A percentile compares a stretch with the other conserved stretches of the same genome.
Conservation (phyloP, 2,329 filamentous ascomycete genomes). For the Lachnellula subtilissima region DNA sequence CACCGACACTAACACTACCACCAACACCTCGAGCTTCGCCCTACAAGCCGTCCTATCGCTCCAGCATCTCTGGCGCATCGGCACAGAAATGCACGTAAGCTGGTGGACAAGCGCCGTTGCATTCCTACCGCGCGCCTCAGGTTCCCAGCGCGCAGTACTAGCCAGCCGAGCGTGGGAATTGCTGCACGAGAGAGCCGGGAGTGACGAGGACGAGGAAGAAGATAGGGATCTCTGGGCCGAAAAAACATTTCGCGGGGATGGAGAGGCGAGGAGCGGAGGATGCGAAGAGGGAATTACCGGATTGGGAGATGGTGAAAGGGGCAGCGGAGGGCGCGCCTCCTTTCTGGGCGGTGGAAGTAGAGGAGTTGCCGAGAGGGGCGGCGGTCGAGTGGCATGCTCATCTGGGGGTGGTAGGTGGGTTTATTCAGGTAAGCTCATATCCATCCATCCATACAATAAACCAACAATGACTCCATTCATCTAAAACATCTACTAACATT, state of each 20-base stretch:
- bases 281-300: slow-evolving; percentile 40
- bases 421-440: slow-evolving; percentile 15
- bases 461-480: too few relatives aligned
- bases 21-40: slow-evolving; percentile 35
- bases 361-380: slow-evolving; percentile 67
- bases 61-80: slow-evolving; percentile 88
- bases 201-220: slow-evolving; percentile 39
- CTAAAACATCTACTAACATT: too few relatives aligned
- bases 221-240: slow-evolving; percentile 66
- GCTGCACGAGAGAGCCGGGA: slow-evolving; percentile 26
- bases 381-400: slow-evolving; percentile 80
- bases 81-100: slow-evolving; percentile 61
- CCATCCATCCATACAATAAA: too few relatives aligned
- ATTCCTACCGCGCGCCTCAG: slow-evolving; percentile 52
- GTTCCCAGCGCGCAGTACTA: slow-evolving; percentile 35
- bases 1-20: slow-evolving; percentile 18
- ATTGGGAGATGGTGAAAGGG: slow-evolving; percentile 42
- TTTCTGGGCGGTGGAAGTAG: slow-evolving; percentile 71
- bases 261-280: slow-evolving; percentile 15
- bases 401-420: slow-evolving; percentile 45
- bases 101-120: slow-evolving; percentile 74
- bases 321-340: slow-evolving; percentile 44
- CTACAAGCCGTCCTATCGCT: slow-evolving; percentile 67
- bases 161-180: slow-evolving; percentile 46
- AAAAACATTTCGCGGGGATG: slow-evolving; percentile 51